These are phyloP conservation scores for Cladosporium colombiae DNA, from an alignment of 2,329 filamentous ascomycete genomes.

Conservation along the genomic window DNA sequence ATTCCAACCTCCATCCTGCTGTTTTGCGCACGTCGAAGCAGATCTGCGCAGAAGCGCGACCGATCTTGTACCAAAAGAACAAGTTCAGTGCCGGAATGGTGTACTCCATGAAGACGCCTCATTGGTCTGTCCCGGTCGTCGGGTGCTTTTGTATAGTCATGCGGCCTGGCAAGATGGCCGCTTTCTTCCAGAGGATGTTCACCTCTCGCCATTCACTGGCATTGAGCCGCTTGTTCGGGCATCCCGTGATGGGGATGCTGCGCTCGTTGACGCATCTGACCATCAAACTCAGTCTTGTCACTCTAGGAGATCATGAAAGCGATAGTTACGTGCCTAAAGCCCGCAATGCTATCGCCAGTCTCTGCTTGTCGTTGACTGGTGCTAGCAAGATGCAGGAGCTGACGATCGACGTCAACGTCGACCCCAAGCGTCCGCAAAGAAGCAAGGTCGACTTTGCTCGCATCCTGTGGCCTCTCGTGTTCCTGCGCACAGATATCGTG, in stretches of 20 bases:
- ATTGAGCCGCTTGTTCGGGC: background rate
- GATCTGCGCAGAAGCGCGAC: background rate
- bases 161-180: no score
- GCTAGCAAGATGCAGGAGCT: background rate
- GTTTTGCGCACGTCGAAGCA: background rate
- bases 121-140: no score
- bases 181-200: no score
- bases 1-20: background rate
- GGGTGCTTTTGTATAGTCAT: background rate
- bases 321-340: background rate
- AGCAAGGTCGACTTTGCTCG: no score
- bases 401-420: no score
- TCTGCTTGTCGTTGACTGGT: background rate
- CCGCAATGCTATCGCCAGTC: background rate
- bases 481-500: background rate
- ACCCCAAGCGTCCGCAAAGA: no score
- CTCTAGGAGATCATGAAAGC: no score
- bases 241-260: no score
- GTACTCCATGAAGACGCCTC: no score
- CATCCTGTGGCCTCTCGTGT: background rate
- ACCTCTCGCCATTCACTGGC: no score
- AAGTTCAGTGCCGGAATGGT: background rate
- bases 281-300: background rate
- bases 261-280: background rate
- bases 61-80: background rate